Percentiles rank a stretch among this genome's conserved stretches.
phyloP scores from a whole-genome alignment of 257 asterid genomes.

The Nicotiana noctiflora region DNA sequence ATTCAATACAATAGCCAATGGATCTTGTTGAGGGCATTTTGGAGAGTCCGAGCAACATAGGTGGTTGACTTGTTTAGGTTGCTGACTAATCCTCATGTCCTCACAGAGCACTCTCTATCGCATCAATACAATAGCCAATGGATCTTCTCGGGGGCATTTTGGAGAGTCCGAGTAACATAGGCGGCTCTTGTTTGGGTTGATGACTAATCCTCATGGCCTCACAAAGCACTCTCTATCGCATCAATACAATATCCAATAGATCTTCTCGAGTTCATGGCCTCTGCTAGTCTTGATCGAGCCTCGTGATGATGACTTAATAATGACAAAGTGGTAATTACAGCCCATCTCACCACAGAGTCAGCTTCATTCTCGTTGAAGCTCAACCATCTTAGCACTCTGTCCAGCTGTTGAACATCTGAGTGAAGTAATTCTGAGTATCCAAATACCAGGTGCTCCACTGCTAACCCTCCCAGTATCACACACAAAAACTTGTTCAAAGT shows the following conservation, averaged over 20 bases:
- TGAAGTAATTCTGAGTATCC: constrained; percentile 63
- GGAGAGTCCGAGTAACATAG: too few species aligned
- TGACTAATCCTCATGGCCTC: too few species aligned
- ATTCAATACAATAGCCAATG: too few species aligned
- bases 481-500: constrained; percentile 32
- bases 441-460: constrained; percentile 46
- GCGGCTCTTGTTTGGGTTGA: too few species aligned
- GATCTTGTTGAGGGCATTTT: too few species aligned
- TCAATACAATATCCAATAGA: constrained; percentile 61
- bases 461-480: constrained; percentile 54
- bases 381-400: constrained; percentile 38
- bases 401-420: constrained; percentile 57
- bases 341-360: constrained; percentile 28
- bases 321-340: constrained; percentile 30
- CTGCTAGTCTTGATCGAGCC: constrained; percentile 38
- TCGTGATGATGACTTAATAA: constrained; percentile 28
- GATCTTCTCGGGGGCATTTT: constrained; percentile 48
- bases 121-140: constrained; percentile 51
- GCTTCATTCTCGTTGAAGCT: constrained; percentile 26
- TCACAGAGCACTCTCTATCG: constrained; percentile 31
- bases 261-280: constrained; percentile 51
- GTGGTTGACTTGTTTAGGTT: too few species aligned
- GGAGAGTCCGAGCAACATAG: too few species aligned
- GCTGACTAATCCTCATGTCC: too few species aligned
- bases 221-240: constrained; percentile 32